These are phyloP conservation scores for Heracleum sosnowskyi DNA, from an alignment of 129 eudicot species.

Conservation along the genomic window DNA sequence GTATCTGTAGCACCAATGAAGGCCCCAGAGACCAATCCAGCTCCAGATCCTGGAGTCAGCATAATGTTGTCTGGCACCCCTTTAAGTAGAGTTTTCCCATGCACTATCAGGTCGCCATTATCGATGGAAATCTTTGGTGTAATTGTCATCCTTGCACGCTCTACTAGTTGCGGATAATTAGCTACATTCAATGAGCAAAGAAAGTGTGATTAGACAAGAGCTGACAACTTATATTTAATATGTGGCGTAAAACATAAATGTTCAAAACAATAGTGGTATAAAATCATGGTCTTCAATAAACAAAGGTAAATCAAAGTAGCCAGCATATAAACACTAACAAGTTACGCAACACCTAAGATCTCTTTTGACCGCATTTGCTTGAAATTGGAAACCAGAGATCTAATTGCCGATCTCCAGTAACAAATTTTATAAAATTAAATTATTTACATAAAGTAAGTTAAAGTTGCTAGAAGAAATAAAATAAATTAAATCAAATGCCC, in stretches of 20 bases:
- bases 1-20: conserved; percentile 79
- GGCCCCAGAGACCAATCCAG: conserved; percentile 66
- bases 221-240: not conserved
- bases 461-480: too few relatives aligned
- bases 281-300: not conserved
- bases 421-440: not conserved
- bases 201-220: not conserved
- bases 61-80: conserved; percentile 83
- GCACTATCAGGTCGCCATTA: conserved; percentile 76
- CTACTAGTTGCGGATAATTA: conserved; percentile 17
- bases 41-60: conserved; percentile 69
- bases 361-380: not conserved
- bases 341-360: not conserved
- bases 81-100: conserved; percentile 75
- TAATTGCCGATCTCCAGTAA: not conserved
- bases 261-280: not conserved
- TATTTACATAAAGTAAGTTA: too few relatives aligned
- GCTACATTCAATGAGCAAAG: conserved; percentile 19
- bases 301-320: not conserved
- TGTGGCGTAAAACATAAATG: not conserved
- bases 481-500: too few relatives aligned
- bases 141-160: conserved; percentile 59
- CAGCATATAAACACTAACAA: not conserved
- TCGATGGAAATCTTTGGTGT: conserved; percentile 75
- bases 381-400: not conserved